phyloP scores from a whole-genome alignment of 1,139 yeast species.

The Geotrichum histeridarum region DNA sequence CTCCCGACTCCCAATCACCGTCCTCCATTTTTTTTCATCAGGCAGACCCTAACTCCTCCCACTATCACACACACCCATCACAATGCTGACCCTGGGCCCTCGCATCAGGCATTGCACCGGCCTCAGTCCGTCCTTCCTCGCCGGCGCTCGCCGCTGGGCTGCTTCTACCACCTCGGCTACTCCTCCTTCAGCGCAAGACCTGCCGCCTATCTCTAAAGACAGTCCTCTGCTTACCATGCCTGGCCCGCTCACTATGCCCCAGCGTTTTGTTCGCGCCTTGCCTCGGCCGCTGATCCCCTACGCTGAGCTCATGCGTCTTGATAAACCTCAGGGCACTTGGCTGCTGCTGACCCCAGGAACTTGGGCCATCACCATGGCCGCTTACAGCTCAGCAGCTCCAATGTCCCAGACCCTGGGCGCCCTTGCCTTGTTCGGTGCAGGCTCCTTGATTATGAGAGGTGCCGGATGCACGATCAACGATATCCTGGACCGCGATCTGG shows the following conservation, averaged over 20 bases:
- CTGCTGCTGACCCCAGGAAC: slow-evolving; percentile 71
- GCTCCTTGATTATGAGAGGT: slow-evolving; percentile 90
- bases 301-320: slow-evolving; percentile 85
- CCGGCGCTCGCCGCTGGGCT: slow-evolving; percentile 13
- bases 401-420: slow-evolving; percentile 54
- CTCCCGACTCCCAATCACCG: too few species aligned
- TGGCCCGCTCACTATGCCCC: slow-evolving; percentile 27
- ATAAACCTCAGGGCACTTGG: slow-evolving; percentile 91
- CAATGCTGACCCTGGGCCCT: slow-evolving; percentile 6
- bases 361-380: slow-evolving; percentile 85
- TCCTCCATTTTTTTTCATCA: too few species aligned
- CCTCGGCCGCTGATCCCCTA: slow-evolving; percentile 79
- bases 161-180: slow-evolving; percentile 3
- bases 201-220: slow-evolving; percentile 13
- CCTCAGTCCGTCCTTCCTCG: not conserved
- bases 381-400: slow-evolving; percentile 66
- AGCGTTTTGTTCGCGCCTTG: slow-evolving; percentile 47
- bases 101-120: not conserved
- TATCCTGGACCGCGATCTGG: slow-evolving; percentile 74
- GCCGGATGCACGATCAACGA: slow-evolving; percentile 98
- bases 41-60: not conserved
- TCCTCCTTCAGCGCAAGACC: slow-evolving; percentile 3
- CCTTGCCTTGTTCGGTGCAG: slow-evolving; percentile 63
- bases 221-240: slow-evolving; percentile 17
- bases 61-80: not conserved